These are phyloP conservation scores for Ilex paraguariensis DNA, from an alignment of 305 asterid species.

Conservation along the genomic window DNA sequence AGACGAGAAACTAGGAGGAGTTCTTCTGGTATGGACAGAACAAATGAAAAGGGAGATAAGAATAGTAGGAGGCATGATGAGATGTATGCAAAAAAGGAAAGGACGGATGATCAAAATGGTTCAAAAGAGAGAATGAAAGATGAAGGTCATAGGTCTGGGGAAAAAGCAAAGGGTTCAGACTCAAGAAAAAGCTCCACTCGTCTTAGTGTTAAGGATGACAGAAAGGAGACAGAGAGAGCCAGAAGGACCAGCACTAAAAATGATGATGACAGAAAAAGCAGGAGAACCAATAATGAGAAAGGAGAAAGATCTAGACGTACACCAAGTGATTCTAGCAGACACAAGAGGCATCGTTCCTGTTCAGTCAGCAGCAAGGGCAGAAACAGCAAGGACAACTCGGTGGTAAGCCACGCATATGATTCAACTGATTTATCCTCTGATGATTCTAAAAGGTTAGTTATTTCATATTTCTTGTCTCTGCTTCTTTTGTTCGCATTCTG, in stretches of 20 bases:
- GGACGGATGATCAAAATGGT: constrained; percentile 37
- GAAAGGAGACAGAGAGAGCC: constrained; percentile 36
- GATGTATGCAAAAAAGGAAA: constrained; percentile 41
- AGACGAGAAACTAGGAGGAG: constrained; percentile 38
- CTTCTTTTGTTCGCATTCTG: constrained; percentile 6
- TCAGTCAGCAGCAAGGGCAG: constrained; percentile 56
- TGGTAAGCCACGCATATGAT: constrained; percentile 36
- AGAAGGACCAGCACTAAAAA: constrained; percentile 43
- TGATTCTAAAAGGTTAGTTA: constrained; percentile 62
- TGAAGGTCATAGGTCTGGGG: constrained; percentile 40
- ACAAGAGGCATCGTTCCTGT: constrained; percentile 57
- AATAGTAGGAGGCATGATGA: constrained; percentile 50
- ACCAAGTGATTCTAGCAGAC: constrained; percentile 58
- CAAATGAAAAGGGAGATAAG: constrained; percentile 48
- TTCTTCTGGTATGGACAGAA: constrained; percentile 35
- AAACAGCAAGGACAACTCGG: constrained; percentile 49
- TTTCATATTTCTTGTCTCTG: constrained; percentile 1
- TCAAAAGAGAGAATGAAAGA: constrained; percentile 61
- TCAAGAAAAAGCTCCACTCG: constrained; percentile 63
- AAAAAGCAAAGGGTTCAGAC: constrained; percentile 53
- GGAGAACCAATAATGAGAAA: constrained; percentile 49
- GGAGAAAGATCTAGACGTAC: constrained; percentile 58
- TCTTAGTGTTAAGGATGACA: constrained; percentile 48
- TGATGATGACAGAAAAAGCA: constrained; percentile 52
- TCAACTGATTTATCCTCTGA: constrained; percentile 69